Evolutionary conservation across 768 basidiomycete genomes (phyloP), one percentile per base, ranked within the genome.

Genomic region (Phlebiopsis flavidoalba): DNA sequence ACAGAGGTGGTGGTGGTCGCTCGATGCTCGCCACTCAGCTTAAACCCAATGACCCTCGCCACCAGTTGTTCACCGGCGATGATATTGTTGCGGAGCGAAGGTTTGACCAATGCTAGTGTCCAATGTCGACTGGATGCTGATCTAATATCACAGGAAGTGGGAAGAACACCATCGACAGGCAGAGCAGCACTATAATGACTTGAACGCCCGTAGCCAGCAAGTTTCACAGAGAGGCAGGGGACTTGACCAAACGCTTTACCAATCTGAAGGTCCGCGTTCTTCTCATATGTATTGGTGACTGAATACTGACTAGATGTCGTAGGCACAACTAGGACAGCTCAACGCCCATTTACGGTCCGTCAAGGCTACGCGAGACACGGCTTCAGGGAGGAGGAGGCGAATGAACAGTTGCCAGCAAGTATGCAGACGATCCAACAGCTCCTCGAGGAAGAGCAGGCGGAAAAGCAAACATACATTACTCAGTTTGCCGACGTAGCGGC

Each of bases 1-100:
- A 19, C 57, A 91, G 89, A 11, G 88, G 87, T 63, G 89, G 88
- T 54, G 91, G 91, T 75, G 79, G 81, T 60, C 76, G 77, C 24
- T 85, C 85, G 7, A 76, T 73, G 60, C 72, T 75, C 26, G 56
- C 83, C 46, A 59, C 58, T 0, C 60, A 61, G 53, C 43, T 81
- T 37, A 65, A 43, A 1, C 53, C 66, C 11, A 61, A 63, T 69
- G 74, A 83, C 54, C 70, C 43, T 70, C 24, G 74, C 24, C 76
- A 78, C 37, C 75, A 84, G 61, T 67, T 89, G 36, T 79, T 89
- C 65, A 79, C 83, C 3, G 76, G 80, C 12, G 76, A 75, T 57
- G 80, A 88, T 69, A 72, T 76, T 17, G 77, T 74, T 17, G 73
- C 75, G 0, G 50, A 43, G 19, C 24, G 46, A 21, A 48, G 46